phyloP scores from a whole-genome alignment of 768 basidiomycete species.

The Trametes cubensis region DNA sequence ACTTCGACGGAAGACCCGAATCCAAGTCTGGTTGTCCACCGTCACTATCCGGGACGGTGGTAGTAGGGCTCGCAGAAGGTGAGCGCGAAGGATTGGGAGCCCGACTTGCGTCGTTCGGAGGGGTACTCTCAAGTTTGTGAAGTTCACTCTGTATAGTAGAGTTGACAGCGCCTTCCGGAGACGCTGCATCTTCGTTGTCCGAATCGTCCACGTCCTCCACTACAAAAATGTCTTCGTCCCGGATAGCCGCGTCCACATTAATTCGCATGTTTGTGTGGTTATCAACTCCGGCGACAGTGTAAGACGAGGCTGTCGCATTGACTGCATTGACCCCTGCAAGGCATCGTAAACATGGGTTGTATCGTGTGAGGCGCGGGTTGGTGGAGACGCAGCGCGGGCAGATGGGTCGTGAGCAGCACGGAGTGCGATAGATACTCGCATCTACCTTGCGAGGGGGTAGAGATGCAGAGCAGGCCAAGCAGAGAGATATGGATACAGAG shows the following conservation, averaged over 20 bases:
- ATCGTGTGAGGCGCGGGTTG: slow-evolving; percentile 67
- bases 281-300: too few relatives aligned
- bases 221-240: slow-evolving; percentile 66
- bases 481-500: slow-evolving; percentile 18
- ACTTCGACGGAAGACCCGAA: slow-evolving; percentile 34
- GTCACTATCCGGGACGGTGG: too few relatives aligned
- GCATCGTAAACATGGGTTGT: slow-evolving; percentile 74
- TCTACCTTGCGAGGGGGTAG: slow-evolving; percentile 28
- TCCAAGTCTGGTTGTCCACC: too few relatives aligned
- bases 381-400: slow-evolving; percentile 57
- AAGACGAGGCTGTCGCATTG: slow-evolving; percentile 4
- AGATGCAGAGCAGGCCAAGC: slow-evolving; percentile 35
- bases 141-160: neutral
- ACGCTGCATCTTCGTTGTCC: slow-evolving; percentile 19
- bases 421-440: slow-evolving; percentile 49
- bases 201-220: slow-evolving; percentile 62
- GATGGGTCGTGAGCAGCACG: slow-evolving; percentile 67
- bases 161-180: too few relatives aligned
- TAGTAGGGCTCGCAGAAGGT: too few relatives aligned
- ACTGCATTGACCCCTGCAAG: slow-evolving; percentile 48
- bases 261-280: neutral
- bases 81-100: too few relatives aligned
- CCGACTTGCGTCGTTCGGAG: too few relatives aligned
- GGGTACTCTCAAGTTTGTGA: neutral
- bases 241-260: slow-evolving; percentile 56